Base-by-base conservation (phyloP, 352 stramenopile genomes). In the Globisporangium apiculatum region DNA sequence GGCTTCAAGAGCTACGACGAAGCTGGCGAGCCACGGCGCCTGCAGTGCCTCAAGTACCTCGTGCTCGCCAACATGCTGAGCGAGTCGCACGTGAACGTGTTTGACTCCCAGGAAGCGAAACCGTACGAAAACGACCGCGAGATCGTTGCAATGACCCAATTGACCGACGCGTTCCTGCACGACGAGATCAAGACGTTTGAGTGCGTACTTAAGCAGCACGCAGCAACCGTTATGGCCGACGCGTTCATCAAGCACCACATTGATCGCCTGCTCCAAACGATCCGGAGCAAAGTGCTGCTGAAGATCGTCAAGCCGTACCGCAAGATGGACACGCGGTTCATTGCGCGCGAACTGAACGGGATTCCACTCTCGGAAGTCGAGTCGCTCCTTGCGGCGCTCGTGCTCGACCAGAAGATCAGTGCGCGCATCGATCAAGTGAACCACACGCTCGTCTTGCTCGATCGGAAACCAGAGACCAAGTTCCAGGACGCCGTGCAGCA, bases 1-100 rank as follows among this genome's bases (percentile, higher is more conserved):
- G 92, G 89, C 9, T 98, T 98, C 70, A 98, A 98, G 67, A 96
- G 83, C 60, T 98, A 97, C 65, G 94, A 98, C 67, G 94, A 98
- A 70, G 94, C 94, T n/a, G 94, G 94, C 40, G 94, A 98, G 72
- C 75, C 80, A 18, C 79, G 80, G 50, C 74, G 94, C 7, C 72
- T 98, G 41, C 85, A 96, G 58, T 97, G 89, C 70, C 72, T 98
- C 42, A 98, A 98, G 69, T 98, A 98, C 62, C 66, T 98, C 14
- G 92, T 98, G 24, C 76, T 98, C 57, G 92, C 92, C 37, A 97
- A 94, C 59, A 98, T 98, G 94, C 69, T 98, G 41, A 94, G 94
- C 62, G 89, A 95, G 49, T 96, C 86, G 4, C 90, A 94, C 37
- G 96, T 98, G 53, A 98, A 98, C 66, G 91, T 97, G 11, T 98